These are phyloP conservation scores for Coemansia sp. DNA, from an alignment of 192 early-diverging fungal genomes.

Conservation along the genomic window DNA sequence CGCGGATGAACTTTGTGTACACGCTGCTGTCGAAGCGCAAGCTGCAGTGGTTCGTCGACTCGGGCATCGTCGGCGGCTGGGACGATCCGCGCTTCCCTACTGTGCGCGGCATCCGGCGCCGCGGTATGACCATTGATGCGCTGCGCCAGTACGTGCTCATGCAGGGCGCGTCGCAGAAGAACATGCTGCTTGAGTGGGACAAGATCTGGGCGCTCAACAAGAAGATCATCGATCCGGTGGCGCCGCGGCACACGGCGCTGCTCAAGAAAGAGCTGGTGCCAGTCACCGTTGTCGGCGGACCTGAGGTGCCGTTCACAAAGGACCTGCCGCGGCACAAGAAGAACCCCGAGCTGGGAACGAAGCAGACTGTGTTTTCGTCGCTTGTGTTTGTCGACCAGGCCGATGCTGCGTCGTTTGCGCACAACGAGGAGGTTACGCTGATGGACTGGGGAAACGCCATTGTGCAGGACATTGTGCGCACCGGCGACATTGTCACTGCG, in stretches of 20 bases:
- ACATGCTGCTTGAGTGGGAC: conserved; percentile 95
- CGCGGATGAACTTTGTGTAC: conserved; percentile 95
- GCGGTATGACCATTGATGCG: conserved; percentile 98
- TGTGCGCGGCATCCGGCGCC: conserved; percentile 83
- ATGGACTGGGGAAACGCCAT: conserved; percentile 99
- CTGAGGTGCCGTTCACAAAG: conserved; percentile 45
- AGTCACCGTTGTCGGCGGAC: conserved; percentile 61
- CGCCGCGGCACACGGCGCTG: conserved; percentile 87
- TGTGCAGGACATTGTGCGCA: conserved; percentile 72
- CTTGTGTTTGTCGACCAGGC: conserved; percentile 80
- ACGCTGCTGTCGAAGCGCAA: conserved; percentile 98
- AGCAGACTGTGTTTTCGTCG: conserved; percentile 76
- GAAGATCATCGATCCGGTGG: conserved; percentile 92
- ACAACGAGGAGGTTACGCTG: conserved; percentile 92
- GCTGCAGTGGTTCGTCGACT: conserved; percentile 92
- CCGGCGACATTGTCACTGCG: conserved; percentile 55
- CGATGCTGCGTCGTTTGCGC: conserved; percentile 78
- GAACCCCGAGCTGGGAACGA: conserved; percentile 88
- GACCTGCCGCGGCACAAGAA: conserved; percentile 91
- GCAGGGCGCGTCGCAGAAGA: conserved; percentile 97
- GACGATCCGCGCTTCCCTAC: conserved; percentile 92
- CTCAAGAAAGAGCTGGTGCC: conserved; percentile 64
- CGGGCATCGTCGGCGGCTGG: conserved; percentile 81
- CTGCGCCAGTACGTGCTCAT: conserved; percentile 94
- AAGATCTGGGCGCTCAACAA: conserved; percentile 98